phyloP scores from a whole-genome alignment of 2,329 filamentous ascomycete genomes.

The Diaporthe ampelina region DNA sequence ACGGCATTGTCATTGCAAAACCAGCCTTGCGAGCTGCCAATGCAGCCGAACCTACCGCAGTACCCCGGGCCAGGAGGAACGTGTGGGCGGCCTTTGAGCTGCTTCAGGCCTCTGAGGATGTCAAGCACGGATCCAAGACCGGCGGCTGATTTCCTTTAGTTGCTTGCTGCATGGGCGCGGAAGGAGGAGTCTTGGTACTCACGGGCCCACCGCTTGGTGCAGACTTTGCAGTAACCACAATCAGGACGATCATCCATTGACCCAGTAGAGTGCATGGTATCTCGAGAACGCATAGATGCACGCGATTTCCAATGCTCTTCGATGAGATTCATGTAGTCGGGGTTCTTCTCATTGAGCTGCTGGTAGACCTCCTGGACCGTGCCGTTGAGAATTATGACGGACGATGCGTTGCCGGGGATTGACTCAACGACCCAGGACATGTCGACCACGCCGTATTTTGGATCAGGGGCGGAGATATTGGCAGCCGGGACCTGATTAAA shows the following conservation, averaged over 20 bases:
- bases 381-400: background rate
- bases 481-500: background rate
- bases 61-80: background rate
- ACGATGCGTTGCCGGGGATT: background rate
- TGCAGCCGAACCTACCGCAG: slow-evolving; percentile 1
- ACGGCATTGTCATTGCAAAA: slow-evolving; percentile 5
- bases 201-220: background rate
- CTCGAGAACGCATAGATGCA: background rate
- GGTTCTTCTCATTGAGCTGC: background rate
- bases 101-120: background rate
- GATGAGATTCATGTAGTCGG: background rate
- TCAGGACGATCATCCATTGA: background rate
- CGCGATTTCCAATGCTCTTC: background rate
- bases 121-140: background rate
- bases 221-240: slow-evolving; percentile 9
- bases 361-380: background rate
- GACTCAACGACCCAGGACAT: background rate
- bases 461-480: background rate
- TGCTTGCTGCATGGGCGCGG: background rate
- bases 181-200: background rate
- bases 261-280: background rate
- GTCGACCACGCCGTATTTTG: background rate
- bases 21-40: background rate
- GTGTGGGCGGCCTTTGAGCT: background rate
- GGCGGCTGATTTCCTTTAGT: background rate